Evolutionary conservation across 345 rosid genomes (phyloP).

Genomic region (Eutrema japonicum): DNA sequence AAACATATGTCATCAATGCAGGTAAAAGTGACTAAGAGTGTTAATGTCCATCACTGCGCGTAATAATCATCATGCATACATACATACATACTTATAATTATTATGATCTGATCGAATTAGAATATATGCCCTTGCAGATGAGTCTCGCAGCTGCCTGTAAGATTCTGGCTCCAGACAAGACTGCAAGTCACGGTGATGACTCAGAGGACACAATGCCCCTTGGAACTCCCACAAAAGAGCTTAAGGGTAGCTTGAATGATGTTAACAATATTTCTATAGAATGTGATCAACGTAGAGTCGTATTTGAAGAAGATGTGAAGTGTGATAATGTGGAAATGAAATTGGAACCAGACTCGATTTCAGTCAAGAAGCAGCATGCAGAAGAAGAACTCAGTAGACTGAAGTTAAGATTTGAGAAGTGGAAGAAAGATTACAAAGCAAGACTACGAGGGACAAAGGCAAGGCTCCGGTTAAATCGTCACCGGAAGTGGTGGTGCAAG

Average conservation of each 20-base stretch:
- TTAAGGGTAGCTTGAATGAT: constrained; percentile 52
- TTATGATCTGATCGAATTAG: constrained; percentile 3
- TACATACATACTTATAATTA: background rate
- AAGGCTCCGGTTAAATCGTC: constrained; percentile 59
- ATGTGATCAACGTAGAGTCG: constrained; percentile 62
- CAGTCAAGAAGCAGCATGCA: constrained; percentile 43
- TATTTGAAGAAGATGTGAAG: constrained; percentile 63
- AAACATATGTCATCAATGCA: constrained; percentile 83
- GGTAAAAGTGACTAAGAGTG: constrained; percentile 40
- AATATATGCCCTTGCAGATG: constrained; percentile 48
- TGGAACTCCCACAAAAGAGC: constrained; percentile 69
- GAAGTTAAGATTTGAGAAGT: constrained; percentile 62
- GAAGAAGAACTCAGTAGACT: constrained; percentile 64
- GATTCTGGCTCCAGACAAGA: constrained; percentile 58
- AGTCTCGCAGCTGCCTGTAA: constrained; percentile 77
- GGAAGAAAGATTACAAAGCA: constrained; percentile 87
- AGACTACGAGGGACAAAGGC: constrained; percentile 65
- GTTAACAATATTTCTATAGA: constrained; percentile 57
- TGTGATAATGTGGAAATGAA: constrained; percentile 50
- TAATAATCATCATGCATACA: background rate
- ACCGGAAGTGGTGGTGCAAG: constrained; percentile 82
- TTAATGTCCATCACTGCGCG: background rate
- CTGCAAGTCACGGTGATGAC: constrained; percentile 54
- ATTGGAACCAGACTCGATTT: constrained; percentile 40
- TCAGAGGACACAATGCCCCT: constrained; percentile 61